Evolutionary conservation across 208 protist species (phyloP), one percentile per base, ranked within the genome.

Genomic region (Leishmania mexicana): DNA sequence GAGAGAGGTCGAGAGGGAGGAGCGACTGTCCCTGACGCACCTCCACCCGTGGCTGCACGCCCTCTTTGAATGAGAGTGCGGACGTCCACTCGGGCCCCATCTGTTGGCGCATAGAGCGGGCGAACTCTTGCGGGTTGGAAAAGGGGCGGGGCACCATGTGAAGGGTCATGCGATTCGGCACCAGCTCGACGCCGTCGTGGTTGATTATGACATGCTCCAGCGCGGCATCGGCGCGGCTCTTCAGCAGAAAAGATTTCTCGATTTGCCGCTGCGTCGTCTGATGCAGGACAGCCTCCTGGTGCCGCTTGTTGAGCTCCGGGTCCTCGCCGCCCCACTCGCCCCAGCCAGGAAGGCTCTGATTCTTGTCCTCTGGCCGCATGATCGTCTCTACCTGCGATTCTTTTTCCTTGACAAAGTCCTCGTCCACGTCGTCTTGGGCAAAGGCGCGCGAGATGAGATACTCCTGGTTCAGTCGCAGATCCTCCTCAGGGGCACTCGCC

Each of bases 151-250:
- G 96, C n/a, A 98, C 90, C 94, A 97, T 98, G 80, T 96, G 93
- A 78, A 98, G 78, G 57, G 88, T 88, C 92, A 97, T 97, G 71
- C 96, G 93, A 82, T 96, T 91, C 24, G 94, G 93, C 70, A 98
- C 95, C 64, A 97, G 85, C 79, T 98, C 94, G 53, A 97, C 94
- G 6, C 95, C 95, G 76, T 98, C 94, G 77, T 98, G 94, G 81
- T 98, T 98, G 86, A 98, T 98, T 62, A 98, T 97, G 58, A 98
- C 96, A 83, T 98, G 92, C 65, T 97, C 90, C n/a, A 98, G 86
- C 8, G 86, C 84, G 0, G 93, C 90, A 84, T 98, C 96, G 3
- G 93, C 93, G 38, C 96, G 89, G 78, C 91, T 97, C 84, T 93
- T 93, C 80, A 95, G 62, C n/a, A 98, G 70, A 70, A 92, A 95